Evolutionary conservation across 2,329 filamentous ascomycete species (phyloP), one percentile per base, ranked within the genome.

Genomic region (Thelonectria discophora): DNA sequence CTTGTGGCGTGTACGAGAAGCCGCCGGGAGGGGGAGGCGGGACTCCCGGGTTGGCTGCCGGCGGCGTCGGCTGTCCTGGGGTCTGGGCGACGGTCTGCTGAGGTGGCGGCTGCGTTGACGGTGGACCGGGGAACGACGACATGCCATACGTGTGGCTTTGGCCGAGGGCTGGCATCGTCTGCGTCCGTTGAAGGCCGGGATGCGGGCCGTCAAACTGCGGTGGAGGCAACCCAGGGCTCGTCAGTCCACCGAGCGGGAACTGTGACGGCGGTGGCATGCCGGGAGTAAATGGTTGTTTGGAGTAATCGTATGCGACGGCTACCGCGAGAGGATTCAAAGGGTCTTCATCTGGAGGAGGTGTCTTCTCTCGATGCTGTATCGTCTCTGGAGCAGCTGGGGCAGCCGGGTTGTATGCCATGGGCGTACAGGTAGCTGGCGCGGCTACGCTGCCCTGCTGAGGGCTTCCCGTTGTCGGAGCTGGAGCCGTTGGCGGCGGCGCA

Each of bases 331-430:
- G 87, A 67, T 88, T 85, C 3, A 81, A 78, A 12, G 82, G 85
- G 47, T 79, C 78, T 69, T 93, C 91, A 34, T 88, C 85, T 3
- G 89, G 90, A 4, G 91, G 91, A 2, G 91, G 91, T 0, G 91
- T 94, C 82, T 93, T 93, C 75, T 94, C 91, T 49, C 91, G 84
- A 74, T 91, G 86, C 18, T 84, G 81, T 53, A 93, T 87, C 20
- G 85, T 82, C 74, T 94, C 91, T 1, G 91, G 90, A 0, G 90
- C 90, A 0, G 90, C 84, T 5, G 91, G 91, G 1, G 91, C 90
- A 1, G 91, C 91, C 3, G 91, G 91, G 72, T 94, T 94, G 73
- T 94, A 94, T 2, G 90, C 86, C 79, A 92, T 87, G 0, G 89
- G 89, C 8, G 78, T 81, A 67, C 88, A 89, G 69, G 71, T 82